A percentile compares a stretch with the other conserved stretches of the same genome.
Conservation (phyloP, 2,329 filamentous ascomycete genomes). For the Neonectria neomacrospora region DNA sequence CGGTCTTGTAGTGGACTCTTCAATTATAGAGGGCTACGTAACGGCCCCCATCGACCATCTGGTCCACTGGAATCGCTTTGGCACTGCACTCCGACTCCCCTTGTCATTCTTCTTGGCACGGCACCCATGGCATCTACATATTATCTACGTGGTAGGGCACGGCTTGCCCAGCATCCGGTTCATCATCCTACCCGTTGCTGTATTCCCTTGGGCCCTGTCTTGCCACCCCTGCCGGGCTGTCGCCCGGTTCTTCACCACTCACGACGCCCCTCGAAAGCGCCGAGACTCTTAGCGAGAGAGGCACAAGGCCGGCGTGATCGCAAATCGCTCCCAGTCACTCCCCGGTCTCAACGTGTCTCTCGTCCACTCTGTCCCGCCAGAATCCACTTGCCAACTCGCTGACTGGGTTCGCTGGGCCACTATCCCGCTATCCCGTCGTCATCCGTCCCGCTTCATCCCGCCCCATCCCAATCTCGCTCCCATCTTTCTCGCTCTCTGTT, state of each 20-base stretch:
- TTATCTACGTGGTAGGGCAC: too few species aligned
- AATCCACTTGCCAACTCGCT: neutral
- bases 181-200: conserved; percentile 8
- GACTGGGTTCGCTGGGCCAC: neutral
- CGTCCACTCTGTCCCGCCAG: neutral
- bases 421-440: neutral
- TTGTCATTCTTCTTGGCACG: neutral
- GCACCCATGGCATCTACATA: conserved; percentile 10
- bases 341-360: neutral
- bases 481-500: neutral
- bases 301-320: neutral
- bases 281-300: neutral
- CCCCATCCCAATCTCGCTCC: neutral
- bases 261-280: neutral
- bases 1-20: neutral
- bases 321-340: neutral
- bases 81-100: neutral
- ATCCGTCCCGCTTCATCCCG: neutral
- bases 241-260: conserved; percentile 5
- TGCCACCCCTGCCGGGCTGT: conserved; percentile 1
- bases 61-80: conserved; percentile 1
- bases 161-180: conserved; percentile 20
- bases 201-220: neutral
- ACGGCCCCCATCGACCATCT: conserved; percentile 6
- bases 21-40: conserved; percentile 15